Base-by-base conservation (phyloP, 2,329 filamentous ascomycete genomes). In the Alternaria solani region DNA sequence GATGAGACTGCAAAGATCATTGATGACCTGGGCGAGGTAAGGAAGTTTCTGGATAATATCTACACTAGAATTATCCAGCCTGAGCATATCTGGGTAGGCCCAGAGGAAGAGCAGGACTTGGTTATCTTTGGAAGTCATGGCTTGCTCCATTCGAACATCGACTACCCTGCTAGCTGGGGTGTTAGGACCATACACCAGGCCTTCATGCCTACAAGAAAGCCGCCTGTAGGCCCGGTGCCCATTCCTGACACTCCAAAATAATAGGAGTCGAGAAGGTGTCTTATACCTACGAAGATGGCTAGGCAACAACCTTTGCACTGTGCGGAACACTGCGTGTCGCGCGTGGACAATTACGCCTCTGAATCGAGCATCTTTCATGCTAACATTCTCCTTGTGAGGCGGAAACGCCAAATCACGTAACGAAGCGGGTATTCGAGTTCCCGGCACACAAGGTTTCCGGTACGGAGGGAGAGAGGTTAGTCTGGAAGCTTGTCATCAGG, bases 31-130 rank as follows among this genome's bases (percentile, higher is more conserved):
- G 51, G 41, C 16, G 41, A 46, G 20, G 51, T 46, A 32, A 28
- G 51, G 23, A 46, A 39, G 30, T 54, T 54, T 30, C 16, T 54
- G 26, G 43, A 55, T 14, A 26, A 55, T 3, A 32, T 55, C n/a
- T 32, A 55, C 8, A 11, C 5, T 1, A 47, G 52, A n/a, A 41
- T 55, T 2, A 41, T 55, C 3, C 30, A 20, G 42, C 52, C 52
- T 14, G 43, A 55, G n/a, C 12, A 48, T 6, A 41, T 55, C 6
- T 55, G 34, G 34, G 43, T 48, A 1, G 43, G 52, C 5, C 43
- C 42, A 3, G 34, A 55, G 5, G 43, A 47, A 25, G 42, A 47
- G 20, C 43, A 48, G 1, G 32, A 55, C 8, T 8, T 48, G 7
- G 23, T 55, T 8, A 25, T 48, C 4, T 55, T 39, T 16, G 16